Evolutionary conservation across 208 protist genomes (phyloP).

Genomic region (Crithidia sp.): DNA sequence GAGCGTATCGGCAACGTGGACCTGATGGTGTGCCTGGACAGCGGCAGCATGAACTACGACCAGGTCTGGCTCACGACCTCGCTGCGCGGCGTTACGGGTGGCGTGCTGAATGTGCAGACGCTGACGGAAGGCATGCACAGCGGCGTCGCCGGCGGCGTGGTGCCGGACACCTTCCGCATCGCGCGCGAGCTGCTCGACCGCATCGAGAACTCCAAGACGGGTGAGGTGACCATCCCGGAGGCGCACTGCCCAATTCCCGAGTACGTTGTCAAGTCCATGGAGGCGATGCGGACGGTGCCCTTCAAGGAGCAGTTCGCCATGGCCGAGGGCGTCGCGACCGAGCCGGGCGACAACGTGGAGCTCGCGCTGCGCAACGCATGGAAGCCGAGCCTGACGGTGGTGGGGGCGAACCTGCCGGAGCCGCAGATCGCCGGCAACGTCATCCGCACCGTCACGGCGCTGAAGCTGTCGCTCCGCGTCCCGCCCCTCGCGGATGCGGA

Average conservation of each 20-base stretch:
- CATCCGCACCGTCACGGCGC: conserved; percentile 78
- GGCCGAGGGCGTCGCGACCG: conserved; percentile 41
- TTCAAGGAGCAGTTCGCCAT: conserved; percentile 74
- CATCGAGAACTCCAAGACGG: conserved; percentile 93
- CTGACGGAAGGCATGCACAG: conserved; percentile 93
- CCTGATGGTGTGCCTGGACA: conserved; percentile 96
- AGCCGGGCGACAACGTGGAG: conserved; percentile 69
- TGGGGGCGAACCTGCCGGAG: conserved; percentile 90
- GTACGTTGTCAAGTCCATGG: conserved; percentile 53
- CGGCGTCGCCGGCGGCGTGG: conserved; percentile 93
- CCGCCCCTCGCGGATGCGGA: conserved; percentile 84
- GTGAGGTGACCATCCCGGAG: conserved; percentile 86
- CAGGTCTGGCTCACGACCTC: conserved; percentile 96
- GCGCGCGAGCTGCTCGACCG: conserved; percentile 84
- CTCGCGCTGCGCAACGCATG: conserved; percentile 92
- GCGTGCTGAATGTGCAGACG: conserved; percentile 85
- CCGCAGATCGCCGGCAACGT: conserved; percentile 92
- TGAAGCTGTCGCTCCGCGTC: conserved; percentile 94
- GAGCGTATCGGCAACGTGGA: conserved; percentile 79
- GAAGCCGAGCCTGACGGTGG: conserved; percentile 93
- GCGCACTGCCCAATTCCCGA: conserved; percentile 92
- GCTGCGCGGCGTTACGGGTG: conserved; percentile 90
- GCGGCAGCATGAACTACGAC: conserved; percentile 93
- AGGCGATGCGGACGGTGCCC: conserved; percentile 63
- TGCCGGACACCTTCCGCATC: conserved; percentile 96